Evolutionary conservation across 306 rosid genomes (phyloP), one percentile per base, ranked within the genome.

Genomic region (Citrullus amarus): DNA sequence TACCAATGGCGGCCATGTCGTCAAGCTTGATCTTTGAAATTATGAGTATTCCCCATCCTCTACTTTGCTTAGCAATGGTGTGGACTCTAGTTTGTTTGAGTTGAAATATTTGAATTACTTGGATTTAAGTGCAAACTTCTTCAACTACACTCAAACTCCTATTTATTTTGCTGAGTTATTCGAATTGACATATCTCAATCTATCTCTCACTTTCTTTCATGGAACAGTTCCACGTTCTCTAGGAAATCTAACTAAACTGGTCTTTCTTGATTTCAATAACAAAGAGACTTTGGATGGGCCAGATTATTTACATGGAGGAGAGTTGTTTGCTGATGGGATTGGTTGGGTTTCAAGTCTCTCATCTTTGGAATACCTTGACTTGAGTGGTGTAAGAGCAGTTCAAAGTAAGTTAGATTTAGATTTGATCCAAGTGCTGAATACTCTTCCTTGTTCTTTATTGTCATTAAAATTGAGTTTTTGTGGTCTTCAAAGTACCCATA

Each of bases 331-430:
- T 20, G 78, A 78, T 67, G 81, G 78, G 17, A 18, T 68, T 12
- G 6, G 51, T 15, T 86, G 87, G 84, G 5, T 84, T 44, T 78
- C 87, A 18, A n/a, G 70, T 9, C 84, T 86, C 68, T 13, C 59
- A 9, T 74, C 62, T 10, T 58, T 86, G 2, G 44, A 59, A 2
- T 8, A 50, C 38, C n/a, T 51, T 4, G n/a, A 51, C 56, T 51
- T 51, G 0, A 51, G 56, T 51, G 56, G 56, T 13, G 8, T 51
- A 51, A 15, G n/a, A 51, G 8, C 0, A 51, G n/a, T 51, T 51
- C 2, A 51, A 4, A 51, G 17, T 51, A 51, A 51, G 6, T 51
- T 51, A 6, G 18, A 1, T 14, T 4, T 51, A 12, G 8, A 15
- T 51, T 51, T 62, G 78, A 79, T 79, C 13, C 78, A 51, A 14